Percentiles rank a stretch among this genome's conserved stretches.
phyloP scores from a whole-genome alignment of 495 filamentous ascomycete genomes.

The Aspergillus biplanus region DNA sequence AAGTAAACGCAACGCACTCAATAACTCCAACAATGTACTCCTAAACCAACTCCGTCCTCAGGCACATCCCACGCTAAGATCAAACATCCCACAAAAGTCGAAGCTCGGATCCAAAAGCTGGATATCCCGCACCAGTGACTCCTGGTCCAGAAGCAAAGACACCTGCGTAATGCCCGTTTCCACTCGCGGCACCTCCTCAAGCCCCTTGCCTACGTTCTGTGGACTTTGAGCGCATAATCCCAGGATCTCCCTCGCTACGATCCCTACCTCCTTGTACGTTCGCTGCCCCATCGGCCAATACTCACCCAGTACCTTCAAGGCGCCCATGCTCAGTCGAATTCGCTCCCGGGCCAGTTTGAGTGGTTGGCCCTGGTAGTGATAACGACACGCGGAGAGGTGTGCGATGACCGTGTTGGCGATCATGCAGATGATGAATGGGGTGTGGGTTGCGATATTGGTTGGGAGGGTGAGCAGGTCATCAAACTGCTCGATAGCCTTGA shows the following conservation, averaged over 20 bases:
- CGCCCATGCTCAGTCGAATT: constrained; percentile 28
- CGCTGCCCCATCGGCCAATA: constrained; percentile 26
- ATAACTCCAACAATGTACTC: not conserved
- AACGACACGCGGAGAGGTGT: constrained; percentile 27
- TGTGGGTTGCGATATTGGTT: constrained; percentile 23
- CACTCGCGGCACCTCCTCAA: not conserved
- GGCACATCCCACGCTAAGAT: constrained; percentile 4
- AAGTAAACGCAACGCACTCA: not conserved
- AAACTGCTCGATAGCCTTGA: constrained; percentile 23
- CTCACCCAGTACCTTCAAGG: constrained; percentile 26
- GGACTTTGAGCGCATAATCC: constrained; percentile 9
- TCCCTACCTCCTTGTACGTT: constrained; percentile 26
- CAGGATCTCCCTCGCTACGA: constrained; percentile 27
- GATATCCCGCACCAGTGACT: constrained; percentile 2
- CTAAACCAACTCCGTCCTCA: not conserved
- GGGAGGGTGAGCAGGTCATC: constrained; percentile 27
- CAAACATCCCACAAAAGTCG: constrained; percentile 26
- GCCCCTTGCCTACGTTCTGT: not conserved
- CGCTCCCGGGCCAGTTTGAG: constrained; percentile 22
- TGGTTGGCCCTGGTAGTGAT: constrained; percentile 18
- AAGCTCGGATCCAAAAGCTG: constrained; percentile 12
- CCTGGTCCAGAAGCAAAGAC: constrained; percentile 3
- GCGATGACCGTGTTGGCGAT: constrained; percentile 30
- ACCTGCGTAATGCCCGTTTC: not conserved
- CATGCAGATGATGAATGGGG: constrained; percentile 32